Evolutionary conservation across 345 rosid genomes (phyloP).

Genomic region (Populus alba): DNA sequence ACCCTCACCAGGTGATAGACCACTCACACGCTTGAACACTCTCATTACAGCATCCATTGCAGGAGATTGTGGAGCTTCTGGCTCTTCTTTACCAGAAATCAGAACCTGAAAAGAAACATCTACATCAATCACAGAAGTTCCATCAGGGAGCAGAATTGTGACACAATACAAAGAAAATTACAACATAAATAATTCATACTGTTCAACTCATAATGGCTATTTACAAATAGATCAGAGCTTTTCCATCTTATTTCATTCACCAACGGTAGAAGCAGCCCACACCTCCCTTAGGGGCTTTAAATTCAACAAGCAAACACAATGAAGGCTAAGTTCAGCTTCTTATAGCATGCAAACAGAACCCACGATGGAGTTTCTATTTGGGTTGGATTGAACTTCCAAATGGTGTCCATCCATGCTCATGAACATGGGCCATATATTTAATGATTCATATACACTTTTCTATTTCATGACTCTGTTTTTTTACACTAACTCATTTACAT

Average conservation of each 20-base stretch:
- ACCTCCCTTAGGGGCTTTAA: not conserved
- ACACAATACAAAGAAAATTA: not conserved
- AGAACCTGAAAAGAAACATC: conserved; percentile 40
- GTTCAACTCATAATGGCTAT: not conserved
- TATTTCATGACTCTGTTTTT: not conserved
- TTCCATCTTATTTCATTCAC: not conserved
- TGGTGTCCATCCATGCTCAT: not conserved
- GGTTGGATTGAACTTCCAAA: not conserved
- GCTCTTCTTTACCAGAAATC: conserved; percentile 59
- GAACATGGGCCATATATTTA: not conserved
- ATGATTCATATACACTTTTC: not conserved
- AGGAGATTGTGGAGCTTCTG: conserved; percentile 46
- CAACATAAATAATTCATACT: not conserved
- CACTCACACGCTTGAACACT: conserved; percentile 50
- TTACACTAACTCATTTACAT: not conserved
- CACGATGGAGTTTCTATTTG: not conserved
- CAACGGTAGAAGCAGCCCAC: not conserved
- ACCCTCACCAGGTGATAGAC: conserved; percentile 39
- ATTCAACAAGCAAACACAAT: not conserved
- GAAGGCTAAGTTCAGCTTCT: not conserved
- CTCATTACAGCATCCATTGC: conserved; percentile 58
- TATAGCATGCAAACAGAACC: not conserved
- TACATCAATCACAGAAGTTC: not conserved
- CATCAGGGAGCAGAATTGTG: not conserved
- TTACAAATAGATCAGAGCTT: not conserved